A percentile compares a stretch with the other conserved stretches of the same genome.
Conservation (phyloP, 23 red algal species). For the Chondrus crispus region DNA sequence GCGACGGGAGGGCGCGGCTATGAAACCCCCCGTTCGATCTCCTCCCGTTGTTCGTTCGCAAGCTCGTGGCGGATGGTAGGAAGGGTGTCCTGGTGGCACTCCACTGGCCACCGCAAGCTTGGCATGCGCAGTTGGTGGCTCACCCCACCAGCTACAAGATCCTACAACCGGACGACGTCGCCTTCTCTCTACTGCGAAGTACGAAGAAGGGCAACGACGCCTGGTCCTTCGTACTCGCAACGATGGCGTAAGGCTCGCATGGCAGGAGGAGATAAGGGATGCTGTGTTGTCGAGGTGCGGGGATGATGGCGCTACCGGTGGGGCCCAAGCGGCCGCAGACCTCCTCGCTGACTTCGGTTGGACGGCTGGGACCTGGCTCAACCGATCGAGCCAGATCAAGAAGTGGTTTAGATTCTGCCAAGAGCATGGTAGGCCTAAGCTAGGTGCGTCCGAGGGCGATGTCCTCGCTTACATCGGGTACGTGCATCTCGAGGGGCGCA, state of each 20-base stretch:
- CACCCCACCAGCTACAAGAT: background rate
- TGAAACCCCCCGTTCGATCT: background rate
- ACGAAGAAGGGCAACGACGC: background rate
- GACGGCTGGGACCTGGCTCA: background rate
- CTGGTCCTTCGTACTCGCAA: background rate
- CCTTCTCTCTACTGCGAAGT: background rate
- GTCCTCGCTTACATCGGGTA: background rate
- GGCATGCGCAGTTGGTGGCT: background rate
- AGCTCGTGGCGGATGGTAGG: background rate
- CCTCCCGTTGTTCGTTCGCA: background rate
- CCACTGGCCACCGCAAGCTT: background rate
- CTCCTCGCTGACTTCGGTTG: background rate
- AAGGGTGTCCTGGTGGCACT: background rate
- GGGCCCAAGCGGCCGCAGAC: background rate
- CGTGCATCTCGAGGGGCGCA: background rate
- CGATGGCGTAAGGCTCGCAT: background rate
- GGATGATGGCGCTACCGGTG: background rate
- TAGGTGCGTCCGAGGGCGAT: background rate
- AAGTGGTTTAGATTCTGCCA: background rate
- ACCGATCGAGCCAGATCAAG: background rate
- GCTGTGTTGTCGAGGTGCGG: background rate
- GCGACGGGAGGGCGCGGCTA: background rate
- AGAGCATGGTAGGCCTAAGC: background rate
- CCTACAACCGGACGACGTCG: background rate
- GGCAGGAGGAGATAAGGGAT: background rate